Base-by-base conservation (phyloP, 2,329 filamentous ascomycete genomes). In the Apiospora pterosperma region DNA sequence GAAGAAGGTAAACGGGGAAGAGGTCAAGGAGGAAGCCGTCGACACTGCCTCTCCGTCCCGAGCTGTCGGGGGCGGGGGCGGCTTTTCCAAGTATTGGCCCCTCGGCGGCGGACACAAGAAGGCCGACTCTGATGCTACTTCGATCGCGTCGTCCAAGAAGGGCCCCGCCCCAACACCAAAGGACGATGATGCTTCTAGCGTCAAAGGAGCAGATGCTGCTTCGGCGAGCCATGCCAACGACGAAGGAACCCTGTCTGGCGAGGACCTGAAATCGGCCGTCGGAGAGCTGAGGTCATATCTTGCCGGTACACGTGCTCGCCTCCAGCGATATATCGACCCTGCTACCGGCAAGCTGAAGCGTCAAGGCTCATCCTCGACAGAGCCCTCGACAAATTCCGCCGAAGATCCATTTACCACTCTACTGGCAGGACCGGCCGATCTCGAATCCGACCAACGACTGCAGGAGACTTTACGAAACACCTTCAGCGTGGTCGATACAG, bases 401-500 rank as follows among this genome's bases (percentile, higher is more conserved):
- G 77, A 79, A 48, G 83, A 69, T 52, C 44, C 62, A 6, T 63
- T 75, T 11, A 69, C 74, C 25, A 70, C 70, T 11, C 61, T 76
- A 4, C 66, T 85, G 16, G 75, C 79, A 38, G 77, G 81, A 62
- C 70, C 81, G n/a, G 76, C 81, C 4, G 79, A 76, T 12, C 73
- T 83, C 7, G 76, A 86, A 5, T 79, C 81, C 1, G 82, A 88
- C 31, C 82, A 85, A 59, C 78, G 92, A 67, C 90, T 92, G 67
- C 88, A 92, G 69, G 82, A 87, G 60, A 89, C 91, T 68, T 83
- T 98, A 2, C 85, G 89, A 14, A 85, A 89, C 41, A 93, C 91
- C 1, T 97, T 96, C 39, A 90, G 87, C 61, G 81, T 97, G 2
- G 93, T 98, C 7, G 96, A 99, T 74, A 99, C 96, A 0, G 95